Base-by-base conservation (phyloP, 2,329 filamentous ascomycete genomes). In the Hypoxylon sp. region DNA sequence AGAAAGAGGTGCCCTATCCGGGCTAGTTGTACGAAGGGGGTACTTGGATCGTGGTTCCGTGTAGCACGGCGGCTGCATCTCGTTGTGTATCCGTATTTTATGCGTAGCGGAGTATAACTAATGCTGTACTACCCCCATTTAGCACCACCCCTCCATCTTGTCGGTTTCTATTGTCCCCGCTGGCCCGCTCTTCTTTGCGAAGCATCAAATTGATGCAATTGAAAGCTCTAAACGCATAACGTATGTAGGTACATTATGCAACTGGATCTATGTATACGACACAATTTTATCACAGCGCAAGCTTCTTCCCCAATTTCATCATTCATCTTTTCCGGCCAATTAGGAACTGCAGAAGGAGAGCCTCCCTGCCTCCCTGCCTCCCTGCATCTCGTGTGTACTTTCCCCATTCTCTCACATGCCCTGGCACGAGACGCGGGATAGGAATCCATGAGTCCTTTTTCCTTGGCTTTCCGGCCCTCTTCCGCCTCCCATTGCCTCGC, bases 311-410 rank as follows among this genome's bases (percentile, higher is more conserved):
- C 17, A 40, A 37, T 57, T 62, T 49, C 48, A 40, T 53, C 54
- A 62, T 55, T 37, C 2, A 4, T 20, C 44, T 46, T 44, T 54
- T 42, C 40, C 30, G n/a, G 35, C 58, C 64, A 62, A 66, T 66
- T 53, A 48, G 35, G 22, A 49, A 17, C 31, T 37, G 14, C 42
- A 6, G 48, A 25, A 37, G 50, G 25, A 56, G 60, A 68, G 61
- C 61, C 65, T 64, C 62, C 49, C 42, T 68, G 61, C 61, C 61
- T 64, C 62, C 49, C 42, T 68, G 61, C 61, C 65, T 64, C 62
- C 49, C 42, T 68, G 61, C 55, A 66, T 48, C 56, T 69, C 67
- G 67, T 66, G 35, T 69, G 64, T 62, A 70, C 60, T 63, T 70
- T 54, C 64, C 64, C 25, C 37, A 56, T 60, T 68, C 60, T 51